phyloP scores from a whole-genome alignment of 2,329 filamentous ascomycete genomes.

The Colletotrichum tamarilloi region DNA sequence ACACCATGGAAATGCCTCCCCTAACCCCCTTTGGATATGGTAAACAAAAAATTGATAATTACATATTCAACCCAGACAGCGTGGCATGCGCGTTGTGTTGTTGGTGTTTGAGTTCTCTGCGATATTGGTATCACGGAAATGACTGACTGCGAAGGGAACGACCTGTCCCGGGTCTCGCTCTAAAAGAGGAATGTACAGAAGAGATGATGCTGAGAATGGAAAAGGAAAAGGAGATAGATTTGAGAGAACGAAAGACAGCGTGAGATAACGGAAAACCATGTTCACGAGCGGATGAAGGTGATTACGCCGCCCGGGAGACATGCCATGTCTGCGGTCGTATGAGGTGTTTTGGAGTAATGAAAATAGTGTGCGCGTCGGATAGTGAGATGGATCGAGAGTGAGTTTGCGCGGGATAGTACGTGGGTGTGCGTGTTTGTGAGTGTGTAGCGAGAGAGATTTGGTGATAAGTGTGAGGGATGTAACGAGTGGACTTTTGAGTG shows the following conservation, averaged over 20 bases:
- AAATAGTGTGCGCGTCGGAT: conserved; percentile 19
- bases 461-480: conserved; percentile 19
- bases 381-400: neutral
- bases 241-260: neutral
- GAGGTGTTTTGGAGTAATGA: neutral
- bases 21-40: neutral
- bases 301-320: conserved; percentile 28
- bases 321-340: conserved; percentile 26
- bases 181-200: conserved; percentile 37
- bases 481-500: conserved; percentile 36
- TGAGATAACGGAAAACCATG: conserved; percentile 24
- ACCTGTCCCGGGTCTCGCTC: conserved; percentile 38
- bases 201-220: conserved; percentile 22
- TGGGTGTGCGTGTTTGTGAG: neutral
- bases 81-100: conserved; percentile 2
- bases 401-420: neutral
- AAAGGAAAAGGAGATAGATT: neutral
- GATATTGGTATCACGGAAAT: conserved; percentile 37
- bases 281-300: conserved; percentile 32
- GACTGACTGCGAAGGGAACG: conserved; percentile 38
- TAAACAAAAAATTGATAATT: conserved; percentile 33
- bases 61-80: conserved; percentile 31
- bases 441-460: conserved; percentile 19
- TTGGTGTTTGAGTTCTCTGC: conserved; percentile 26
- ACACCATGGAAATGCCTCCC: conserved; percentile 14